phyloP scores from a whole-genome alignment of 2,329 filamentous ascomycete genomes.

The Neofusicoccum sp. region DNA sequence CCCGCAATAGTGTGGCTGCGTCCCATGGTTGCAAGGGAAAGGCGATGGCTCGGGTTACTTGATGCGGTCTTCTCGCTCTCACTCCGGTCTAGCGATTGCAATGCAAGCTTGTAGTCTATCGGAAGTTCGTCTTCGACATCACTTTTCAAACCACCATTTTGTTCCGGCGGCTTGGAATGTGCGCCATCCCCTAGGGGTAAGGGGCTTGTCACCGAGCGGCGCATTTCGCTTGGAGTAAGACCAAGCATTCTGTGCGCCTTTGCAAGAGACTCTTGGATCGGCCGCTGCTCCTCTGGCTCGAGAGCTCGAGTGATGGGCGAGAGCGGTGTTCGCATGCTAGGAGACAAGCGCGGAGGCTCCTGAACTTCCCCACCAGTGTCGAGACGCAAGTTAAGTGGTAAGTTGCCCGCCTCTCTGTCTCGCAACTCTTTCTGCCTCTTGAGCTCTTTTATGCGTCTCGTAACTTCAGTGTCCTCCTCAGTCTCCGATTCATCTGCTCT shows the following conservation, averaged over 20 bases:
- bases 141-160: constrained; percentile 5
- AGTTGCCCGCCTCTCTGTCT: constrained; percentile 41
- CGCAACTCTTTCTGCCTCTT: constrained; percentile 57
- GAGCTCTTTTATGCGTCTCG: constrained; percentile 57
- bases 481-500: constrained; percentile 10
- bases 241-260: constrained; percentile 45
- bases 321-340: constrained; percentile 11
- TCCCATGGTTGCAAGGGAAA: constrained; percentile 13
- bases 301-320: constrained; percentile 15
- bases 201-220: constrained; percentile 17
- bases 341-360: constrained; percentile 4
- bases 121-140: constrained; percentile 25
- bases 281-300: constrained; percentile 5
- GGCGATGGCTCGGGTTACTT: constrained; percentile 7
- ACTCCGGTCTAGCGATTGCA: constrained; percentile 27
- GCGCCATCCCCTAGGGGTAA: constrained; percentile 14
- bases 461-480: constrained; percentile 55
- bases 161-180: neutral
- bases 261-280: constrained; percentile 26
- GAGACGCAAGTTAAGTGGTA: too few relatives aligned
- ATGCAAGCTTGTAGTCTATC: constrained; percentile 41
- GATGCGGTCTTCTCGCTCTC: constrained; percentile 8
- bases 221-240: constrained; percentile 27
- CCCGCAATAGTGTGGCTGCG: constrained; percentile 15
- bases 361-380: constrained; percentile 14